These are phyloP conservation scores for Oxyria digyna DNA, from an alignment of 148 eudicot genomes.

Conservation along the genomic window DNA sequence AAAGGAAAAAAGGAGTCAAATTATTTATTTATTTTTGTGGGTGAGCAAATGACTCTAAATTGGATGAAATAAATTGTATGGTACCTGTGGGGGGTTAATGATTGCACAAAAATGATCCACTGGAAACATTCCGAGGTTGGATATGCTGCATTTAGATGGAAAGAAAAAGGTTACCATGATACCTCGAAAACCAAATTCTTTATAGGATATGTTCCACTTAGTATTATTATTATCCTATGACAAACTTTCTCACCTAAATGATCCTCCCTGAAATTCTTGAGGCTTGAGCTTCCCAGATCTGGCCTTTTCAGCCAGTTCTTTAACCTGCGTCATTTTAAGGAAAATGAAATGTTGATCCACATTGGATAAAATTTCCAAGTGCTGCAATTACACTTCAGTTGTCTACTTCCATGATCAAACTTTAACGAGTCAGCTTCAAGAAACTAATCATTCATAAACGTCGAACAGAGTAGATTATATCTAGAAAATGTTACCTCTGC, in stretches of 20 bases:
- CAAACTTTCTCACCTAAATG: conserved; percentile 58
- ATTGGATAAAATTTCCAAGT: background rate
- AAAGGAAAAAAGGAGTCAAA: background rate
- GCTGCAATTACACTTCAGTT: background rate
- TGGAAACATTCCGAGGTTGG: conserved; percentile 96
- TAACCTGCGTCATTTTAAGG: conserved; percentile 35
- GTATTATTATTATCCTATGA: background rate
- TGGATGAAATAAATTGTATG: background rate
- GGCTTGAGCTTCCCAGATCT: conserved; percentile 83
- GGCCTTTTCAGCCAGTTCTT: conserved; percentile 89
- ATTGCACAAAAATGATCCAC: conserved; percentile 94
- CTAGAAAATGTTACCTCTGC: conserved; percentile 49
- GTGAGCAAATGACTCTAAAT: background rate
- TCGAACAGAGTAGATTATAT: too few relatives aligned
- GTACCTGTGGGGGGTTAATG: conserved; percentile 93
- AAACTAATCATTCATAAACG: background rate
- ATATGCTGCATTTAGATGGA: conserved; percentile 48
- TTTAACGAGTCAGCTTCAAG: background rate
- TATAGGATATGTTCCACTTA: background rate
- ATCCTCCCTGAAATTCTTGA: conserved; percentile 94
- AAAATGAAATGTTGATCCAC: background rate
- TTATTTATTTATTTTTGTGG: background rate
- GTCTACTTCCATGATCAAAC: background rate
- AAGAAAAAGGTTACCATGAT: background rate
- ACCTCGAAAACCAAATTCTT: background rate